Base-by-base conservation (phyloP, 2,329 filamentous ascomycete genomes). In the Claviceps sp. region DNA sequence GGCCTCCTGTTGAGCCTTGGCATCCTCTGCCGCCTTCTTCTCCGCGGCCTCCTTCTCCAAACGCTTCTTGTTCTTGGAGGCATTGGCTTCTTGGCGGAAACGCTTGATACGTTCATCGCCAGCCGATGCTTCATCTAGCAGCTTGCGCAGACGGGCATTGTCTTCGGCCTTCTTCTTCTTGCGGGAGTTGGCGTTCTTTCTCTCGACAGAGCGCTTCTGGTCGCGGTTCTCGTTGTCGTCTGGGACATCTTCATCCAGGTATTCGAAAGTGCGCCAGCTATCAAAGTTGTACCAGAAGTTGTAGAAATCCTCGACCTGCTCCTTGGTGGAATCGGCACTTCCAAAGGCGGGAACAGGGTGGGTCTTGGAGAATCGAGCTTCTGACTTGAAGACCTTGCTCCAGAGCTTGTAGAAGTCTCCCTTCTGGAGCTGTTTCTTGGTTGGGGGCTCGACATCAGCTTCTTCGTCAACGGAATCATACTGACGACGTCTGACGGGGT, bases 281-380 rank as follows among this genome's bases (percentile, higher is more conserved):
- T 98, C 93, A 63, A 98, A 95, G 78, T 91, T 94, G 78, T 97
- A 98, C 85, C 87, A 98, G 77, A 97, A 98, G 79, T 98, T 95
- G 81, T 98, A 98, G 71, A 98, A 98, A 51, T 77, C 75, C 66
- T 97, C 90, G 47, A 98, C 93, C 8, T 95, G 84, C 65, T 94
- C 87, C 71, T 90, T 87, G 62, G 81, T 81, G 64, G 86, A 84
- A 59, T 94, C 85, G 58, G 88, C 87, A 64, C 88, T 79, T 56
- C 93, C 93, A 54, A 98, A 83, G 61, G 78, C 72, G 5, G 93
- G 94, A 3, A 96, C 93, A 6, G 91, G 91, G 67, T 95, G 87
- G 55, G 71, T 77, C 71, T 89, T 93, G 69, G 87, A 94, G 81
- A 98, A 98, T 57, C 93, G 88, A 13, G 74, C 86, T 73, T 98